Evolutionary conservation across 257 asterid species (phyloP).

Genomic region (Jasminum sambac): DNA sequence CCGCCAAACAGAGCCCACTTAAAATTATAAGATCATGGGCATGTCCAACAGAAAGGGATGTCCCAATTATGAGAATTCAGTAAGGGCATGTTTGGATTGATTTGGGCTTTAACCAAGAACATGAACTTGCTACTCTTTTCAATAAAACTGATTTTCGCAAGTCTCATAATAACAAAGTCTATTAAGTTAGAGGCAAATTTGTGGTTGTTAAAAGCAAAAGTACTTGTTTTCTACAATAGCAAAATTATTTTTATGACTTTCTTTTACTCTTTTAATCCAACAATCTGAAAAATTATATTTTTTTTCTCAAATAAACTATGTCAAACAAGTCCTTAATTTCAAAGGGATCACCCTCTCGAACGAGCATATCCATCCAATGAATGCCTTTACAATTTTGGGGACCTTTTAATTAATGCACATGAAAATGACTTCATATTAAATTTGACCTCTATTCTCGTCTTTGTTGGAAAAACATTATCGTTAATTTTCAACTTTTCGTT

Average conservation of each 20-base stretch:
- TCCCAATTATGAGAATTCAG: background rate
- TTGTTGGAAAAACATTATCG: too few relatives aligned
- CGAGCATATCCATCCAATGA: conserved; percentile 31
- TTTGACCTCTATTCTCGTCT: conserved; percentile 31
- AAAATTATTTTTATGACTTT: too few relatives aligned
- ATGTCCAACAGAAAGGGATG: background rate
- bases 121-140: background rate
- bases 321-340: background rate
- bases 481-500: too few relatives aligned
- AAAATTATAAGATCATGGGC: background rate
- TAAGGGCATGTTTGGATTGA: background rate
- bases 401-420: conserved; percentile 22
- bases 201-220: too few relatives aligned
- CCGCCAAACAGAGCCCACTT: background rate
- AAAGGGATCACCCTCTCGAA: conserved; percentile 16
- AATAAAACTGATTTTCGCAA: background rate
- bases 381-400: conserved; percentile 33
- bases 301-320: too few relatives aligned
- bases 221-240: too few relatives aligned
- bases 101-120: background rate
- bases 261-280: too few relatives aligned
- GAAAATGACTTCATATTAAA: conserved; percentile 15
- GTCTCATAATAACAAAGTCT: too few relatives aligned
- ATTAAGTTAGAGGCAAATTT: too few relatives aligned
- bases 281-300: too few relatives aligned